Conservation (phyloP, 202 grass and related monocot species). For the Carex sylvatica region DNA sequence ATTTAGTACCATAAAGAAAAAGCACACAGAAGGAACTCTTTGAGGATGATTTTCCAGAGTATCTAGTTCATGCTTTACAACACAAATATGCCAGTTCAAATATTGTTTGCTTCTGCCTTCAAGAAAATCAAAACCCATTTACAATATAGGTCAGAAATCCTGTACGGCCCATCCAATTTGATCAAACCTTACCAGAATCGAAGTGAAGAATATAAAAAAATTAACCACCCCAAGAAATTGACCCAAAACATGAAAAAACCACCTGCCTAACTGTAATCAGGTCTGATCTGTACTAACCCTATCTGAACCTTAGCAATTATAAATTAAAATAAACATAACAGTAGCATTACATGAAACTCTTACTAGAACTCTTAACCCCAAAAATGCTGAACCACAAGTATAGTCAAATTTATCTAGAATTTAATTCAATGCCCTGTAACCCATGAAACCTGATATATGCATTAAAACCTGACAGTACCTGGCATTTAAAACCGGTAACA, state of each 20-base stretch:
- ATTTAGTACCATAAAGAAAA: background rate
- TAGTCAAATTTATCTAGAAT: background rate
- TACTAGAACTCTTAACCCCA: background rate
- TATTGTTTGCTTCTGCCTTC: background rate
- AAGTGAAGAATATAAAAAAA: background rate
- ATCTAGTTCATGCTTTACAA: background rate
- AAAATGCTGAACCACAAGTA: background rate
- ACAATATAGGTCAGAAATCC: background rate
- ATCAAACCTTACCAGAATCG: background rate
- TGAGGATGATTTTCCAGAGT: background rate
- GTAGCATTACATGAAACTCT: background rate
- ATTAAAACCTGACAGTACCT: background rate
- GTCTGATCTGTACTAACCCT: background rate
- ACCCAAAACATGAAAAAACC: background rate
- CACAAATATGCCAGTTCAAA: background rate
- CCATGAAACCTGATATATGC: background rate
- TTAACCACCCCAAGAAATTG: background rate
- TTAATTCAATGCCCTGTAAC: background rate
- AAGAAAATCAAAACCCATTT: background rate
- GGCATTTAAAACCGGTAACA: background rate
- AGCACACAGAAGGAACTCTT: background rate
- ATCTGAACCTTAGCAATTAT: background rate
- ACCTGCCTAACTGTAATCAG: background rate
- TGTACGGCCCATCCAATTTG: background rate
- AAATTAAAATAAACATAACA: background rate